A percentile compares a stretch with the other conserved stretches of the same genome.
Conservation (phyloP, 192 early-diverging fungal species). For the Entomortierella lignicola region DNA sequence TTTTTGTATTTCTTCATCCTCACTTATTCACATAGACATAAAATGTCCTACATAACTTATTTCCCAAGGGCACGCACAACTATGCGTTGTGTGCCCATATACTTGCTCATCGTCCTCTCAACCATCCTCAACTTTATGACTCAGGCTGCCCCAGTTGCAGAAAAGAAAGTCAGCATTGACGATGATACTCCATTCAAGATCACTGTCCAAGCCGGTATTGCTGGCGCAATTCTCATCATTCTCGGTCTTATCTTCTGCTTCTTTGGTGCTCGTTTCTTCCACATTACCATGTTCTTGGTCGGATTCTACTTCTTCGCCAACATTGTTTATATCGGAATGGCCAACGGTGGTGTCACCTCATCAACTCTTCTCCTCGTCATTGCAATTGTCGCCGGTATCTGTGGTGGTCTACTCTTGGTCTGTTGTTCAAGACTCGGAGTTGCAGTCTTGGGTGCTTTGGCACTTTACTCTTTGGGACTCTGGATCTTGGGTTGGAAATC, state of each 20-base stretch:
- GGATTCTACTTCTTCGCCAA: slow-evolving; percentile 56
- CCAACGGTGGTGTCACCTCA: slow-evolving; percentile 53
- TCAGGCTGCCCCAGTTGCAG: slow-evolving; percentile 25
- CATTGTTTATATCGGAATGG: slow-evolving; percentile 52
- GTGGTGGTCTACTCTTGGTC: slow-evolving; percentile 47
- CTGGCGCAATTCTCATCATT: slow-evolving; percentile 39
- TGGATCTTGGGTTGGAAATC: slow-evolving; percentile 59
- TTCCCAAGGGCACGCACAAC: slow-evolving; percentile 14
- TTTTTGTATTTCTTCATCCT: not conserved
- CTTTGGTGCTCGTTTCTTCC: slow-evolving; percentile 35
- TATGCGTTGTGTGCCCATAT: slow-evolving; percentile 25
- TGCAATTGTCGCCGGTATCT: slow-evolving; percentile 41
- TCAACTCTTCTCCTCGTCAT: slow-evolving; percentile 53
- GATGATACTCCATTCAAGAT: slow-evolving; percentile 30
- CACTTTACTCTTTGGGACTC: slow-evolving; percentile 53
- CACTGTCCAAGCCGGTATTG: slow-evolving; percentile 47
- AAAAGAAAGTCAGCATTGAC: not conserved
- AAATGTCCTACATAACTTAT: slow-evolving; percentile 9
- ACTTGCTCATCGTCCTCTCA: slow-evolving; percentile 36
- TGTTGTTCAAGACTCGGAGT: slow-evolving; percentile 49
- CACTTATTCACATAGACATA: not conserved
- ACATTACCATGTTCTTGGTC: slow-evolving; percentile 26
- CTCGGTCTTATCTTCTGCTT: slow-evolving; percentile 49
- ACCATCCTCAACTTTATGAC: slow-evolving; percentile 46
- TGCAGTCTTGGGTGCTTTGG: slow-evolving; percentile 52